These are phyloP conservation scores for Epichloe bromicola DNA, from an alignment of 2,329 filamentous ascomycete species.

Conservation along the genomic window DNA sequence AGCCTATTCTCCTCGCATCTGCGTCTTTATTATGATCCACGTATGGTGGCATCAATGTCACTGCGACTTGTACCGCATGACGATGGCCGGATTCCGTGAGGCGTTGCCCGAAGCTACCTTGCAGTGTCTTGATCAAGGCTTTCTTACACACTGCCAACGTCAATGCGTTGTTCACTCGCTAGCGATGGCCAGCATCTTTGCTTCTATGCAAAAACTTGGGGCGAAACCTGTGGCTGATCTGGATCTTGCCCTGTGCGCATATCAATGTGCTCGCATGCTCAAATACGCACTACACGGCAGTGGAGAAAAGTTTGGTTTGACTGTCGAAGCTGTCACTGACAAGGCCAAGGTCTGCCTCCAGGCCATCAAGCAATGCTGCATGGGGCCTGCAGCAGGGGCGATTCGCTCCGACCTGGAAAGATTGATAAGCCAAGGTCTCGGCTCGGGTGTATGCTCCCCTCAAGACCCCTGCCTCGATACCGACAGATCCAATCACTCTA, in stretches of 20 bases:
- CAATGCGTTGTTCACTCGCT: slow-evolving; percentile 41
- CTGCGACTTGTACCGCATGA: slow-evolving; percentile 42
- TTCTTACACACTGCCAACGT: slow-evolving; percentile 35
- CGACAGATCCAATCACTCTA: not conserved
- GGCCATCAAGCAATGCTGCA: slow-evolving; percentile 36
- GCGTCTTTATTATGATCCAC: slow-evolving; percentile 47
- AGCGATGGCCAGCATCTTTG: slow-evolving; percentile 43
- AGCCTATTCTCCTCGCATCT: slow-evolving; percentile 43
- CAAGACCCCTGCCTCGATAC: slow-evolving; percentile 3
- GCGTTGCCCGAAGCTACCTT: slow-evolving; percentile 32
- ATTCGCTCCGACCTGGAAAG: slow-evolving; percentile 37
- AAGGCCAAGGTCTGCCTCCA: slow-evolving; percentile 37
- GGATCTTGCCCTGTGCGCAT: slow-evolving; percentile 41
- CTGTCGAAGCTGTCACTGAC: slow-evolving; percentile 33
- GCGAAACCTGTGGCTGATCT: slow-evolving; percentile 40
- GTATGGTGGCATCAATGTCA: slow-evolving; percentile 47
- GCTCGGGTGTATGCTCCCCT: slow-evolving; percentile 11
- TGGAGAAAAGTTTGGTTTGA: slow-evolving; percentile 29
- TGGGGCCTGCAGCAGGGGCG: slow-evolving; percentile 35
- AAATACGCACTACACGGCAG: slow-evolving; percentile 36
- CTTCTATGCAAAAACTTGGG: slow-evolving; percentile 35
- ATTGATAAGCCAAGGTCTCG: slow-evolving; percentile 33
- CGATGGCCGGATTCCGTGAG: slow-evolving; percentile 37
- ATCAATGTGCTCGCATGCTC: slow-evolving; percentile 40
- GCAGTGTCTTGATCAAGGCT: slow-evolving; percentile 32